These are phyloP conservation scores for Teunomyces gatunensis DNA, from an alignment of 805 yeast genomes.

Conservation along the genomic window DNA sequence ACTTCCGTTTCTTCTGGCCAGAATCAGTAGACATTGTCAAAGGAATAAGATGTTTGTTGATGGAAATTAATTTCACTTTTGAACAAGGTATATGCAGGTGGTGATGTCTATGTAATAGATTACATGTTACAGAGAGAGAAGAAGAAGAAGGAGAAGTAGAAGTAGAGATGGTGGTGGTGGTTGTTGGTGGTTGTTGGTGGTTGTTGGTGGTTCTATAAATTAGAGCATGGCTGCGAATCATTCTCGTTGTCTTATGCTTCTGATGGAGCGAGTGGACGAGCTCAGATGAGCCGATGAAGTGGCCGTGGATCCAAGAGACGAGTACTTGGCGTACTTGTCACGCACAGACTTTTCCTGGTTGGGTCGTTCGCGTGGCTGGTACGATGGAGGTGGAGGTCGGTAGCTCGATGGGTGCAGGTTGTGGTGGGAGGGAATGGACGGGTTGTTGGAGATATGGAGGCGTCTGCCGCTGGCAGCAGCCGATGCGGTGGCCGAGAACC, in stretches of 20 bases:
- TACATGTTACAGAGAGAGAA: no score
- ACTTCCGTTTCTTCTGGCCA: background rate
- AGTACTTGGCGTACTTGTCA: constrained; percentile 25
- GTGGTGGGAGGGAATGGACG: background rate
- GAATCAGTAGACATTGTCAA: constrained; percentile 1
- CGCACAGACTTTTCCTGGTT: constrained; percentile 15
- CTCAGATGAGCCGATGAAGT: background rate
- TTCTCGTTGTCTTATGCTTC: constrained; percentile 1
- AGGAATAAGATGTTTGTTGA: no score
- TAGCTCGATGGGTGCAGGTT: background rate
- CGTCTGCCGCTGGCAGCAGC: constrained; percentile 33
- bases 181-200: no score
- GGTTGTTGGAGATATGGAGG: constrained; percentile 5
- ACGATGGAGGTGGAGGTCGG: constrained; percentile 1
- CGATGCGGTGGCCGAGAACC: constrained; percentile 26
- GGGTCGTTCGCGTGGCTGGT: constrained; percentile 1
- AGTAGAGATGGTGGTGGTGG: no score
- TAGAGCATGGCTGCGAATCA: background rate
- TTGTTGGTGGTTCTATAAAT: no score
- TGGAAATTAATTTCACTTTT: no score
- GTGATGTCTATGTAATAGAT: background rate
- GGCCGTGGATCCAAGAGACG: background rate
- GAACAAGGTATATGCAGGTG: no score
- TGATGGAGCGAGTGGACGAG: background rate
- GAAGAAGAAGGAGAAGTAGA: no score